Base-by-base conservation (phyloP, 164 flowering plant genomes). In the Buxus sempervirens region DNA sequence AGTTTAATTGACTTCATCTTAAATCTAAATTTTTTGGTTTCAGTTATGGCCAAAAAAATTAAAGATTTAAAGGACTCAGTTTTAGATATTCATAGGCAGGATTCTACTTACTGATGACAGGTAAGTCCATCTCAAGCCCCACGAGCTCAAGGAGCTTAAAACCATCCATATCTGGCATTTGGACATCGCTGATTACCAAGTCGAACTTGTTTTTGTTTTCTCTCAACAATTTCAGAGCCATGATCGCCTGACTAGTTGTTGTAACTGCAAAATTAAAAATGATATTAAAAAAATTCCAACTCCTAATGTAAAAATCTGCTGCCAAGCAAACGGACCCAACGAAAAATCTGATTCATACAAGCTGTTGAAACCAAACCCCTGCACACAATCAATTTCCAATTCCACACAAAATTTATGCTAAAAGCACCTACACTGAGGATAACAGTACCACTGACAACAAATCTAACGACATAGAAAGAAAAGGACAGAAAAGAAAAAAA, bases 121-220 rank as follows among this genome's bases (percentile, higher is more conserved):
- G 98, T 38, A 93, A 77, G 82, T 93, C 96, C 98, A 93, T 90
- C 77, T 91, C 97, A 62, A 93, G 93, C 36, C 96, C 98, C 60
- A 93, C 86, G 60, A 80, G 86, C 73, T 91, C 94, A 56, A 93
- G 88, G 58, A 93, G 97, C 83, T 86, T 90, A 64, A 93, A 89
- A 15, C 98, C 98, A 76, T 91, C 97, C 86, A 91, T 93, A 72
- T 91, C 98, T 0, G 98, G 98, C 98, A 93, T 93, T 38, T 83
- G 83, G 16, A 91, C 97, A 79, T 93, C 98, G 49, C 88, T 91
- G 42, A 93, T 88, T 54, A 93, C 88, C 55, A 93, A 76, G 62
- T 93, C 97, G 70, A 78, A 93, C 59, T 67, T 80, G 76, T 85
- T 76, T 57, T 71, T 82, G 73, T 87, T 83, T 63, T 91, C 93